Percentiles rank a stretch among this genome's conserved stretches.
Evolutionary conservation across 108 stramenopile species (phyloP).

Genomic region (Skeletonema tropicum): DNA sequence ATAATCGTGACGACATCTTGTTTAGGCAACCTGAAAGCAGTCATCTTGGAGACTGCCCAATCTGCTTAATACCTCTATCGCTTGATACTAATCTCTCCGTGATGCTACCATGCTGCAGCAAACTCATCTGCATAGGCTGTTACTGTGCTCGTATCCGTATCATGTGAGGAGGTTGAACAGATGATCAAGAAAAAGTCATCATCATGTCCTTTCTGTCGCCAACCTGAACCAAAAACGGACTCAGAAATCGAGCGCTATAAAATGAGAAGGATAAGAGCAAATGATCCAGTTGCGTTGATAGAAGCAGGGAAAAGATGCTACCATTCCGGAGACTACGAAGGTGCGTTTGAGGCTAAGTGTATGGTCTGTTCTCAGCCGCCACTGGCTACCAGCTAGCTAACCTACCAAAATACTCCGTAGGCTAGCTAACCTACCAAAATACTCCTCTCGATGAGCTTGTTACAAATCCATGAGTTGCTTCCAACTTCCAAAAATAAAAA

Average conservation of each 20-base stretch:
- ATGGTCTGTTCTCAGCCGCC: too few relatives aligned
- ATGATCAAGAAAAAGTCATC: background rate
- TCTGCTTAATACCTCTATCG: background rate
- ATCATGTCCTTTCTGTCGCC: background rate
- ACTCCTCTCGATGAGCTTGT: too few relatives aligned
- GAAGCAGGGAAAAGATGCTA: background rate
- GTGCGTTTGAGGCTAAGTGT: too few relatives aligned
- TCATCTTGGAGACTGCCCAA: background rate
- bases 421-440: too few relatives aligned
- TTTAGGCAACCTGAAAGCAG: conserved; percentile 3
- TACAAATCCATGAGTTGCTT: too few relatives aligned
- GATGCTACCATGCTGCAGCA: background rate
- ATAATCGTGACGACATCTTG: background rate
- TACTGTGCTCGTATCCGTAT: background rate
- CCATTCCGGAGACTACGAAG: background rate
- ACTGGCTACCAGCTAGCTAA: too few relatives aligned
- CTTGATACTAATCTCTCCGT: background rate
- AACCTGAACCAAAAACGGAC: background rate
- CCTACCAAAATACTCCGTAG: too few relatives aligned
- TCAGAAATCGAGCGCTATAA: background rate
- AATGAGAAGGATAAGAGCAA: background rate
- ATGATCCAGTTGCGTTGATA: background rate
- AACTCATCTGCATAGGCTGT: background rate
- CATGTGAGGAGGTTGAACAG: background rate
- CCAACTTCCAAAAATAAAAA: too few relatives aligned